Evolutionary conservation across 2,329 filamentous ascomycete species (phyloP), one percentile per base, ranked within the genome.

Genomic region (Ophiostoma australiae): DNA sequence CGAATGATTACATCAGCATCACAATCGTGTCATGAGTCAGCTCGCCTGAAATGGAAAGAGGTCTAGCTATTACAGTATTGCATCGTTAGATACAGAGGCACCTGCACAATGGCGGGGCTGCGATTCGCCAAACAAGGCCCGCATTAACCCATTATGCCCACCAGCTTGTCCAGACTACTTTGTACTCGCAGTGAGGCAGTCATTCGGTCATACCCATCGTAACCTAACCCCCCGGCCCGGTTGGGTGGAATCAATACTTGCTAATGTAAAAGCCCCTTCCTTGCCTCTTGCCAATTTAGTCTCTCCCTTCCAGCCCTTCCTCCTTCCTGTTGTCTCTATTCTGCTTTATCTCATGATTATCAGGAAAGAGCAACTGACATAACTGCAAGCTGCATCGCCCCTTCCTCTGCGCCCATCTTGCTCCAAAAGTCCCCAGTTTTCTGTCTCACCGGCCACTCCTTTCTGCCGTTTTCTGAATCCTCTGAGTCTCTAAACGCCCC

Each of bases 31-130:
- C 27, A 63, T 35, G 58, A 63, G n/a, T 23, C 52, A 27, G 20
- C 52, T 58, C 17, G 52, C 52, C 52, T 1, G 1, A 41, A 41
- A n/a, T n/a, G 4, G 17, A n/a, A 52, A 52, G 17, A 20, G 44
- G 13, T 15, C 55, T 27, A 13, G 15, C 7, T 31, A 39, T 61
- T 31, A 13, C 55, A 11, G 10, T 31, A n/a, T 63, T 7, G n/a
- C n/a, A n/a, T n/a, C n/a, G 11, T 61, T 55, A 31, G 27, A 11
- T 20, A n/a, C 52, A 10, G n/a, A 37, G 35, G 5, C 68, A 69
- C 63, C 63, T 68, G 68, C 31, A 33, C 33, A 55, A 55, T 68
- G 69, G 68, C 65, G 63, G 71, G 68, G 65, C 52, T 70, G 68
- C 65, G 63, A 72, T 72, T 72, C 63, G 70, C 52, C 66, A n/a